Evolutionary conservation across 257 asterid species (phyloP).

Genomic region (Jacaranda copaia): DNA sequence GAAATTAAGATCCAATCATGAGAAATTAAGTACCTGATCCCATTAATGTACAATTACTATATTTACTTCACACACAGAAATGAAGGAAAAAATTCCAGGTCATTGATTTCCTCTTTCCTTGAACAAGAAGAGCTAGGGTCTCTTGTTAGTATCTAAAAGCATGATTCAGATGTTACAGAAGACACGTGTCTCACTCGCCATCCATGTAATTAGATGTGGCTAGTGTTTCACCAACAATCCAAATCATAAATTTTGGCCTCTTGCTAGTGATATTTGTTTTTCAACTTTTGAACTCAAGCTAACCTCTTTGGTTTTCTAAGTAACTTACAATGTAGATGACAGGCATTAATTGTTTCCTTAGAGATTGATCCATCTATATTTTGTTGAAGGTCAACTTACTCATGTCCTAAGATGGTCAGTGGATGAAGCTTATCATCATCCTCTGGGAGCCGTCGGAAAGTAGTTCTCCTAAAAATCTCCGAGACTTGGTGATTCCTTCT

Average conservation of each 20-base stretch:
- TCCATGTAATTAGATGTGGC: background rate
- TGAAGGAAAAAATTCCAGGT: background rate
- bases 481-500: slow-evolving; percentile 85
- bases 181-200: slow-evolving; percentile 4
- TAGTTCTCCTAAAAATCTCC: slow-evolving; percentile 78
- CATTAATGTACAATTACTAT: background rate
- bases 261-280: background rate
- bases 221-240: background rate
- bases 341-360: background rate
- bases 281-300: background rate
- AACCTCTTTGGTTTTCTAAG: background rate
- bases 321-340: background rate
- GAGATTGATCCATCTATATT: background rate
- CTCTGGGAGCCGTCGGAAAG: slow-evolving; percentile 61
- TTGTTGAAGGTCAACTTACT: slow-evolving; percentile 63
- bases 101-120: background rate
- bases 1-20: slow-evolving; percentile 10
- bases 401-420: slow-evolving; percentile 84
- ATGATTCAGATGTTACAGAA: background rate
- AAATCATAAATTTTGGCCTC: background rate
- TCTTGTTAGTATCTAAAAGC: background rate
- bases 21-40: slow-evolving; percentile 7
- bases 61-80: background rate
- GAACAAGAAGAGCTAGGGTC: background rate
- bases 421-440: slow-evolving; percentile 60